phyloP scores from a whole-genome alignment of 1,139 yeast genomes.

The Meyerozyma smithsonii region DNA sequence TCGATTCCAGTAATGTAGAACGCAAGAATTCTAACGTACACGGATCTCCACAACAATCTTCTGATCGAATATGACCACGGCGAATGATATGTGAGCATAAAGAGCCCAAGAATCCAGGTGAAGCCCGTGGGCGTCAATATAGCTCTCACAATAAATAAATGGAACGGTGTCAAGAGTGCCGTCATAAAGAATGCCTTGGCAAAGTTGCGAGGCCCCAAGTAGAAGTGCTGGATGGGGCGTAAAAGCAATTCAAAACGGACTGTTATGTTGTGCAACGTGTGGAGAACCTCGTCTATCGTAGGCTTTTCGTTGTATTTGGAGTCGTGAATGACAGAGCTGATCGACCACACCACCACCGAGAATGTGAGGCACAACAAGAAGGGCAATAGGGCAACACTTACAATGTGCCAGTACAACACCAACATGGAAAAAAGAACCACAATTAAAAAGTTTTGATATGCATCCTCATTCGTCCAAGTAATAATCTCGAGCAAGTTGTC shows the following conservation, averaged over 20 bases:
- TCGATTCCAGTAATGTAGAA: slow-evolving; percentile 45
- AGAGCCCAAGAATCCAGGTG: slow-evolving; percentile 34
- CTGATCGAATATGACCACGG: slow-evolving; percentile 50
- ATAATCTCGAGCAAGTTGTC: slow-evolving; percentile 42
- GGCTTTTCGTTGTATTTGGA: slow-evolving; percentile 45
- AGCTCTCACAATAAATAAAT: slow-evolving; percentile 31
- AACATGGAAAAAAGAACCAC: slow-evolving; percentile 35
- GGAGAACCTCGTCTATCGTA: slow-evolving; percentile 53
- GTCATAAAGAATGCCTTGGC: slow-evolving; percentile 29
- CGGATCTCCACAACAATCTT: slow-evolving; percentile 51
- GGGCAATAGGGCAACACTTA: slow-evolving; percentile 37
- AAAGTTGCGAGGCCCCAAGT: slow-evolving; percentile 22
- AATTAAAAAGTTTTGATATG: slow-evolving; percentile 43
- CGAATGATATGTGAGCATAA: slow-evolving; percentile 46
- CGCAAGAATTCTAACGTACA: slow-evolving; percentile 37
- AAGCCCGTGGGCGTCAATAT: slow-evolving; percentile 33
- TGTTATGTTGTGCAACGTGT: slow-evolving; percentile 46
- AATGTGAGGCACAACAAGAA: slow-evolving; percentile 28
- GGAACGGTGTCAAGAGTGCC: slow-evolving; percentile 43
- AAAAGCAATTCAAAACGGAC: slow-evolving; percentile 42
- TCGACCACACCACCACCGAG: slow-evolving; percentile 43
- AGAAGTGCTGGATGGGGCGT: slow-evolving; percentile 35
- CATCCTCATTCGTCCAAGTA: slow-evolving; percentile 56
- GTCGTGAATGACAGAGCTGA: slow-evolving; percentile 40
- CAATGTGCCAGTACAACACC: slow-evolving; percentile 42